Base-by-base conservation (phyloP, 352 stramenopile species). In the Phytophthora hybrid region DNA sequence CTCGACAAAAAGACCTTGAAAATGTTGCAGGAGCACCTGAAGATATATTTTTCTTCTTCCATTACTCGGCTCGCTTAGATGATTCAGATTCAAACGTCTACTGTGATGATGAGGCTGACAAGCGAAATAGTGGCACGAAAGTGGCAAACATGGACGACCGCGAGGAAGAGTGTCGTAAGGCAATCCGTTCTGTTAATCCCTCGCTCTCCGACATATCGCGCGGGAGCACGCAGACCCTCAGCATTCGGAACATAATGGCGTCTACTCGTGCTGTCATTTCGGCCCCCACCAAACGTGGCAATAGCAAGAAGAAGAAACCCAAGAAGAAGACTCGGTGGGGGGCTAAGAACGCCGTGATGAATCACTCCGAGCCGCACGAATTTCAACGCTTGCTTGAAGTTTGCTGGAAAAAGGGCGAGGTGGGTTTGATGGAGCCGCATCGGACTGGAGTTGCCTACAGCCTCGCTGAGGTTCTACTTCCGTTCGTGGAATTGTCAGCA, bases 321-420 rank as follows among this genome's bases (percentile, higher is more conserved):
- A 55, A 64, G 11, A 75, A 77, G 53, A 74, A 57, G n/a, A 16
- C 46, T 39, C 55, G 59, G 46, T 71, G 54, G 63, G 60, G 56
- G 47, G 49, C 56, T n/a, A 59, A 29, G 26, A 91, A 91, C 49
- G 70, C 82, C 5, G 78, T 91, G 7, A 71, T 85, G 62, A 54
- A 79, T 59, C 63, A 83, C 57, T 60, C 66, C 0, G 79, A 80
- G 26, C 71, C 80, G 8, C 62, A 79, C 7, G 56, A 69, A 23
- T 83, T 90, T 55, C 76, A 87, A 59, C 72, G 72, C 18, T 52
- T 84, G 5, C 54, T 83, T 19, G 68, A 78, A 31, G 23, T 82
- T 21, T 7, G 39, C 23, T 31, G 0, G 19, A 55, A 8, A 9
- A 57, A 64, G 39, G 29, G 53, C 18, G 66, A 59, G 5, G 67